Evolutionary conservation across 1,139 yeast genomes (phyloP).

Genomic region (Schwanniomyces etchellsii): DNA sequence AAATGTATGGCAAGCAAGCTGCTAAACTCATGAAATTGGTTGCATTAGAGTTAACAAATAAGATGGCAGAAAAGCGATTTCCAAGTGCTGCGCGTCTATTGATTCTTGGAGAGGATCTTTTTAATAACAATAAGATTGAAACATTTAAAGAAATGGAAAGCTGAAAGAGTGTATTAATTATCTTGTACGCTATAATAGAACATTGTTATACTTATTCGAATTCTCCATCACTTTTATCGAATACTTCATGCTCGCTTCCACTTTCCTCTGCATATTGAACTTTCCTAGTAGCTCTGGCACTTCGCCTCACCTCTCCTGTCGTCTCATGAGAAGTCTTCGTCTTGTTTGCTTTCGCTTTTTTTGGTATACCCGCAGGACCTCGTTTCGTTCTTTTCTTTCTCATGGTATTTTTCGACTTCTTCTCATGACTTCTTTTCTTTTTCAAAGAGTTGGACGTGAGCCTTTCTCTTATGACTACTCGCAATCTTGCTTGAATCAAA

Average conservation of each 20-base stretch:
- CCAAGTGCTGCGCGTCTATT: conserved; percentile 78
- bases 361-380: not conserved
- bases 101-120: conserved; percentile 77
- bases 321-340: not conserved
- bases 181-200: not conserved
- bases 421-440: conserved; percentile 2
- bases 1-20: conserved; percentile 66
- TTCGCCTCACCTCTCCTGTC: conserved; percentile 27
- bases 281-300: conserved; percentile 31
- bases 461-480: conserved; percentile 19
- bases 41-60: conserved; percentile 45
- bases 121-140: conserved; percentile 35
- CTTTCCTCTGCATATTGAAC: conserved; percentile 38
- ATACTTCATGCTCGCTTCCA: conserved; percentile 17
- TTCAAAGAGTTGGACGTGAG: conserved; percentile 12
- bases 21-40: conserved; percentile 47
- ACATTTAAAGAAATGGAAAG: conserved; percentile 49
- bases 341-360: not conserved
- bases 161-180: conserved; percentile 13
- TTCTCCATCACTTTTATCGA: conserved; percentile 9
- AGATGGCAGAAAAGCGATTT: conserved; percentile 43
- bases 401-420: conserved; percentile 2
- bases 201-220: too few relatives aligned
- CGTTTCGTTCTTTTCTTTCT: not conserved
- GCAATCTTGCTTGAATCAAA: conserved; percentile 24